Base-by-base conservation (phyloP, 2,329 filamentous ascomycete genomes). In the Rutstroemia sp. region DNA sequence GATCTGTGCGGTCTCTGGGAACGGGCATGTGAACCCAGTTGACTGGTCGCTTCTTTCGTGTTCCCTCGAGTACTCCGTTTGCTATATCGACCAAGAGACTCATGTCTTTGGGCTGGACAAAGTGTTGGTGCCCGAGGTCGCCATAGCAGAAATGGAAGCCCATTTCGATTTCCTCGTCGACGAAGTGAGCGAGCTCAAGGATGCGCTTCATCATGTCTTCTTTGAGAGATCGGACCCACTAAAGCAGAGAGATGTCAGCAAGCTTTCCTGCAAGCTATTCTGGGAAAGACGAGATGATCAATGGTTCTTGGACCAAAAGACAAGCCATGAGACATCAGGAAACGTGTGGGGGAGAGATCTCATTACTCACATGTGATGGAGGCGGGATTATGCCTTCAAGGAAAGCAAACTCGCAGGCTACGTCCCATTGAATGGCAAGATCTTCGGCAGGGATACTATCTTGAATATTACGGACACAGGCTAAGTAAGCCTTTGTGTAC, bases 111-210 rank as follows among this genome's bases (percentile, higher is more conserved):
- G 76, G 75, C 53, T 78, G 71, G n/a, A 72, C 57, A 58, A 73
- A 76, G 61, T 76, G 75, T 50, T 65, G 63, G 61, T 77, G 74
- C 1, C 67, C 63, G 4, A 73, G 65, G 58, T 78, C 75, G 12
- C 75, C 76, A 60, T 78, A 78, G 64, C 76, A 78, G 19, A 78
- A 67, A 61, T 78, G 75, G 34, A 74, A 68, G 0, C 73, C 75
- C 54, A 77, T 47, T 41, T 74, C 68, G 1, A 76, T 71, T 58
- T 70, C 67, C 5, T 63, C 34, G 37, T 69, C 63, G 4, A 76
- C 65, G 8, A 61, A 61, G 7, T 61, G 59, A 6, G 68, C 65
- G 54, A 74, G 59, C 2, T 67, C 61, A 2, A 63, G 52, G 8
- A 73, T 59, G 12, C 72, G 66, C 5, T 69, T 63, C 8, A 72